A percentile compares a stretch with the other conserved stretches of the same genome.
These are phyloP conservation scores for Pyronema omphalodes DNA, from an alignment of 495 filamentous ascomycete genomes.

Conservation along the genomic window DNA sequence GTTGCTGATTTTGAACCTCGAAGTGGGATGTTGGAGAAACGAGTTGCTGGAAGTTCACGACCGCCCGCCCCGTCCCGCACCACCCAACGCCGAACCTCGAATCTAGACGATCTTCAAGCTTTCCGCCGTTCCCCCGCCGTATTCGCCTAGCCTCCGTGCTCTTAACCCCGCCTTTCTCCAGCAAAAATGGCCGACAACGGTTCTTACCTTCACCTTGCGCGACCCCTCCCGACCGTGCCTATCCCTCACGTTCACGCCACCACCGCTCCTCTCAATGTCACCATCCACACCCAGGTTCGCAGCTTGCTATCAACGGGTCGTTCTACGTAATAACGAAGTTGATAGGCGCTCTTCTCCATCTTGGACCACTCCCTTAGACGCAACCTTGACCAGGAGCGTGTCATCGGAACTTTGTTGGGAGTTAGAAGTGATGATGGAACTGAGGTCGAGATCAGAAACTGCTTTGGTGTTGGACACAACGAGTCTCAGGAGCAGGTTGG, in stretches of 20 bases:
- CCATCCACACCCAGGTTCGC: slow-evolving; percentile 78
- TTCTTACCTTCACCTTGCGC: slow-evolving; percentile 82
- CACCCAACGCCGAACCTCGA: not conserved
- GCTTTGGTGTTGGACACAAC: slow-evolving; percentile 93
- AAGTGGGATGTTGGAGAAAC: not conserved
- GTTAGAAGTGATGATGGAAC: slow-evolving; percentile 84
- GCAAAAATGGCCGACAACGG: slow-evolving; percentile 58
- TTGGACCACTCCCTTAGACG: slow-evolving; percentile 89
- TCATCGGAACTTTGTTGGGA: slow-evolving; percentile 89
- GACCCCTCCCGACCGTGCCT: slow-evolving; percentile 65
- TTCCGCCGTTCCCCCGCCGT: not conserved
- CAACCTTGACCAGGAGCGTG: slow-evolving; percentile 74
- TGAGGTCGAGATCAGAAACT: slow-evolving; percentile 85
- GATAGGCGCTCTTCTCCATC: slow-evolving; percentile 82
- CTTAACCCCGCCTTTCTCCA: not conserved
- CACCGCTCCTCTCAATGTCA: slow-evolving; percentile 76
- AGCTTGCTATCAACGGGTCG: not conserved
- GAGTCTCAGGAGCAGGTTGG: slow-evolving; percentile 75
- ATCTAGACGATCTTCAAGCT: not conserved
- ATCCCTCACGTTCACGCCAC: slow-evolving; percentile 44
- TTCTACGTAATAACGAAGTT: not conserved
- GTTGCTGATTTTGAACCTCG: not conserved
- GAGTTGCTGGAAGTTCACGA: not conserved
- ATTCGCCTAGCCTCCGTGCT: not conserved
- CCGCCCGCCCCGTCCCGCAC: not conserved